These are phyloP conservation scores for Fraxinus anomala DNA, from an alignment of 257 asterid species.

Conservation along the genomic window DNA sequence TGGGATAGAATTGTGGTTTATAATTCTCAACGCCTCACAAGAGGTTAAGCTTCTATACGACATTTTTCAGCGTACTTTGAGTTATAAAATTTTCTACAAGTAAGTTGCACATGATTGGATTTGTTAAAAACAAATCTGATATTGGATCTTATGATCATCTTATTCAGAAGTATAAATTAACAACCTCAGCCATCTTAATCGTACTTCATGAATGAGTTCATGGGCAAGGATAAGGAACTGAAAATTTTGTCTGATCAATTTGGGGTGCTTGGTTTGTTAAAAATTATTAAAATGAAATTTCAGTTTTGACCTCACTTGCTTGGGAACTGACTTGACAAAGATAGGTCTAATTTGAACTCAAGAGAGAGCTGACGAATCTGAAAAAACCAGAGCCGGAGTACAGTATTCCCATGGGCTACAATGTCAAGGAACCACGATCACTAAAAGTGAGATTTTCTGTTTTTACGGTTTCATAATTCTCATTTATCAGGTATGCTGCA, in stretches of 20 bases:
- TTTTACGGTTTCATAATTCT: slow-evolving; percentile 6
- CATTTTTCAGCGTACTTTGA: too few relatives aligned
- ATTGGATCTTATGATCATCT: slow-evolving; percentile 39
- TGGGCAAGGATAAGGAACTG: background rate
- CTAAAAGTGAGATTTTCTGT: slow-evolving; percentile 48
- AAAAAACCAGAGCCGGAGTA: too few relatives aligned
- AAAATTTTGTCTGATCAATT: background rate
- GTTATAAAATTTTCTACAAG: too few relatives aligned
- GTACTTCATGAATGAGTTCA: background rate
- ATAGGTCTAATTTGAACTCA: background rate
- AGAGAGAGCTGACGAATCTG: too few relatives aligned
- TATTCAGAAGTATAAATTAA: too few relatives aligned
- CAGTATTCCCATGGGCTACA: slow-evolving; percentile 45
- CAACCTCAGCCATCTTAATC: background rate
- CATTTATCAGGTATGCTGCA: background rate
- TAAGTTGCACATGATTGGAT: background rate
- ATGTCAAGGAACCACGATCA: slow-evolving; percentile 56
- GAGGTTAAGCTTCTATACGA: too few relatives aligned
- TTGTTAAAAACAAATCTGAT: background rate
- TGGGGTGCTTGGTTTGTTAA: background rate
- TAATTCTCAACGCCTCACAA: too few relatives aligned
- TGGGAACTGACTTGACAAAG: background rate
- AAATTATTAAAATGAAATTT: background rate
- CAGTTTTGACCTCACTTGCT: too few relatives aligned
- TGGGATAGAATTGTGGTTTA: too few relatives aligned